Base-by-base conservation (phyloP, 805 yeast species). In the Suhomyces pyralidae region DNA sequence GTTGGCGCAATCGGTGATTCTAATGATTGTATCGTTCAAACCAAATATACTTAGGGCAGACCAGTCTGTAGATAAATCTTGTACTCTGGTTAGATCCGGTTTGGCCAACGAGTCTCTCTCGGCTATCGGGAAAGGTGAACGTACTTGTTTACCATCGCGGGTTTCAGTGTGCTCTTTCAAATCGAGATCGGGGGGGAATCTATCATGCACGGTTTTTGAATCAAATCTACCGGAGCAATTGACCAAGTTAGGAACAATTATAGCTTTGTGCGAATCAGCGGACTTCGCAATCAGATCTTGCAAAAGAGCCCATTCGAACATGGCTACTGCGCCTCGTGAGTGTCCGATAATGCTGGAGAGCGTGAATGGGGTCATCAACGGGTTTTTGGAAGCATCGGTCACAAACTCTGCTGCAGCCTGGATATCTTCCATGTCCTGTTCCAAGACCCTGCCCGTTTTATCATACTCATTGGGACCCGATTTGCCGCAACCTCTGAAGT, bases 401-500 rank as follows among this genome's bases (percentile, higher is more conserved):
- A 75, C 56, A 51, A 63, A 69, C 44, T 68, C 72, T 2, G 65
- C 74, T 32, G 63, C 59, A 5, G 58, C 66, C 49, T 79, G 82
- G 42, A 90, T 71, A 66, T 92, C 97, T 45, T 81, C 84, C 3
- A 84, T 56, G 66, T 92, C 97, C 53, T 82, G 85, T 0, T 63
- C 67, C 3, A 91, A 63, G 0, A 79, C 69, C 49, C 97, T 75
- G 0, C 92, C 93, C 1, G 49, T 46, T 1, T 55, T 32, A 2
- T 63, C 60, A 48, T 70, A 69, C 4, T 61, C 72, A 45, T 69
- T 71, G 15, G 76, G 84, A 22, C 81, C 85, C 3, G 96, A 88
- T 52, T 80, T 82, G 1, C 97, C 98, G 66, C 94, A 86, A 6
- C 86, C 88, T 51, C 97, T 77, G 61, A 92, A 91, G 67, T 92